Evolutionary conservation across 306 rosid genomes (phyloP), one percentile per base, ranked within the genome.

Genomic region (Malus sieversii): DNA sequence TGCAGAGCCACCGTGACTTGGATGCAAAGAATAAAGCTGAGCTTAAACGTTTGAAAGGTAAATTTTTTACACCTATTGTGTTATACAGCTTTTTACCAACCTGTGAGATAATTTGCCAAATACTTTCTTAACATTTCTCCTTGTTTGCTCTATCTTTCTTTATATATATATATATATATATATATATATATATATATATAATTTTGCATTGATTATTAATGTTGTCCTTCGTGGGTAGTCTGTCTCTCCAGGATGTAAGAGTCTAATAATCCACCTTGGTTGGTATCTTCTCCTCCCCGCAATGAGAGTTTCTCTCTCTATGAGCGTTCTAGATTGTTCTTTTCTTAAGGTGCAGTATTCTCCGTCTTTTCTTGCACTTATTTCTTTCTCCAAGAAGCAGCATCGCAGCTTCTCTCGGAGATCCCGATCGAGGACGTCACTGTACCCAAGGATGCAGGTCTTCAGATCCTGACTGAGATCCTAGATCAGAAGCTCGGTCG

Each of bases 1-100:
- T 88, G 85, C 91, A 75, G 84, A 82, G 65, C 60, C 89, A 84
- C 68, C 79, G 78, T 67, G 98, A 86, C 66, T 68, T 84, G 76
- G 92, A 89, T 87, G 84, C 86, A 27, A 89, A 88, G 87, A 84
- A 85, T 75, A 91, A 91, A 77, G 93, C 91, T 11, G 79, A 84
- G 76, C 81, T 86, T 32, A 81, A 77, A 83, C 79, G 79, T 64
- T 78, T 93, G 57, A 85, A 81, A 84, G 98, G 98, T 93, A 84
- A 58, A 65, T 46, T 2, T 69, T 32, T 42, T 14, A 45, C n/a
- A 20, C 25, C 52, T 4, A 45, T 45, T 45, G 52, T 45, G 52
- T 45, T 4, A 4, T 45, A 45, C 16, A 45, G 51, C 51, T 45
- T 45, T 44, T 45, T 45, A 45, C 16, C 51, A 45, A 12, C 51